Conservation (phyloP, 2,329 filamentous ascomycete genomes). For the Fusarium coffeatum region DNA sequence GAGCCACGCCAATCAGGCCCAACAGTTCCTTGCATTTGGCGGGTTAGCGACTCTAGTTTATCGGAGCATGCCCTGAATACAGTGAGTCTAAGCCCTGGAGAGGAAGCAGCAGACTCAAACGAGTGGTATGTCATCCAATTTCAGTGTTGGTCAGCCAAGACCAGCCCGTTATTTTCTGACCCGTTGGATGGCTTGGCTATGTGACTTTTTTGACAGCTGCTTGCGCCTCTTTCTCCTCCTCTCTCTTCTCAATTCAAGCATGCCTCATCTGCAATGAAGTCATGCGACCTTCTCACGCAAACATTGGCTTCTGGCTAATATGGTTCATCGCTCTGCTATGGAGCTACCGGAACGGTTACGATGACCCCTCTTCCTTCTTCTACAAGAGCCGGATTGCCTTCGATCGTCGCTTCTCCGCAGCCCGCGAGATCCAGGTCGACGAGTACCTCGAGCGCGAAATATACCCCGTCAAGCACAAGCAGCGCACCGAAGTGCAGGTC, state of each 20-base stretch:
- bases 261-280: constrained; percentile 28
- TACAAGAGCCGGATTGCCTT: constrained; percentile 48
- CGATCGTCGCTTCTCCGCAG: constrained; percentile 42
- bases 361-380: constrained; percentile 53
- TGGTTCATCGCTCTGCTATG: constrained; percentile 47
- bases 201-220: constrained; percentile 1
- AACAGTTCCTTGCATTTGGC: not conserved
- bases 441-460: constrained; percentile 36
- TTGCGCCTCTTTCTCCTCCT: not conserved
- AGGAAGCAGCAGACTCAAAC: not conserved
- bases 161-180: not conserved
- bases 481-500: constrained; percentile 15
- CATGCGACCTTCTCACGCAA: constrained; percentile 48
- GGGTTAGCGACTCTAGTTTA: not conserved
- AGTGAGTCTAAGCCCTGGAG: not conserved
- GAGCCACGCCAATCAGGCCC: not conserved
- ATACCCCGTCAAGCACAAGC: constrained; percentile 17
- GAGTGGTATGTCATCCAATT: not conserved
- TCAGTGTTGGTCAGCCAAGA: not conserved
- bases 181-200: not conserved
- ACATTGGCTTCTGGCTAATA: constrained; percentile 48
- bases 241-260: not conserved
- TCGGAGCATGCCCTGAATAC: not conserved
- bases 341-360: constrained; percentile 49
- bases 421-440: constrained; percentile 45